Evolutionary conservation across 2,329 filamentous ascomycete genomes (phyloP), one percentile per base, ranked within the genome.

Genomic region (Parafenestella ontariensis): DNA sequence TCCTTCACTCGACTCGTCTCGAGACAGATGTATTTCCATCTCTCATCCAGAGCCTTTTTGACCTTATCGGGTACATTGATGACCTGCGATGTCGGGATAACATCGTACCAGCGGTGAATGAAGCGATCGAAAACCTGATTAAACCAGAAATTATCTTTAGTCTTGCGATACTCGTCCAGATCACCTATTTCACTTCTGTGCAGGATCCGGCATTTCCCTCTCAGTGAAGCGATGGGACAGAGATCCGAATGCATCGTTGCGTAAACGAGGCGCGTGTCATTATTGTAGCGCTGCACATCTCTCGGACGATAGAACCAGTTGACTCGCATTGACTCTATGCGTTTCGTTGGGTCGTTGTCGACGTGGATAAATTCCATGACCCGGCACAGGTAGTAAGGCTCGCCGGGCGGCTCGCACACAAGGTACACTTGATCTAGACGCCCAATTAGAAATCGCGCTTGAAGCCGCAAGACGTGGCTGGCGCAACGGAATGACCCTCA

Each of bases 301-400:
- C 95, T 92, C 52, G 95, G 94, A 36, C 95, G 88, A 76, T 98
- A 98, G 78, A 94, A 97, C 95, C 95, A 99, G 79, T 99, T 99
- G 71, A 98, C 90, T 65, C 93, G 89, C 68, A 99, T 78, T 37
- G 91, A 87, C 72, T 97, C 94, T 61, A 99, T 87, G 1, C 90
- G 88, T 54, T 87, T 85, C 49, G 82, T 83, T 31, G 82, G 78
- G 71, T 94, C 76, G 46, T 74, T 92, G 68, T 93, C 87, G 70
- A 84, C 80, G 71, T 96, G 92, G 67, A 97, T 81, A 74, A 98
- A 98, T 76, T 99, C 94, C 95, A 99, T 99, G 75, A 99, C 95
- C 66, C 95, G 91, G 61, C 91, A 95, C 62, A 99, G 82, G 76
- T 99, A 99, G 79, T 99, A 99, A 50, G 95, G 95, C 78, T 99